Conservation (phyloP, 2,329 filamentous ascomycete species). For the Colletotrichum melonis region DNA sequence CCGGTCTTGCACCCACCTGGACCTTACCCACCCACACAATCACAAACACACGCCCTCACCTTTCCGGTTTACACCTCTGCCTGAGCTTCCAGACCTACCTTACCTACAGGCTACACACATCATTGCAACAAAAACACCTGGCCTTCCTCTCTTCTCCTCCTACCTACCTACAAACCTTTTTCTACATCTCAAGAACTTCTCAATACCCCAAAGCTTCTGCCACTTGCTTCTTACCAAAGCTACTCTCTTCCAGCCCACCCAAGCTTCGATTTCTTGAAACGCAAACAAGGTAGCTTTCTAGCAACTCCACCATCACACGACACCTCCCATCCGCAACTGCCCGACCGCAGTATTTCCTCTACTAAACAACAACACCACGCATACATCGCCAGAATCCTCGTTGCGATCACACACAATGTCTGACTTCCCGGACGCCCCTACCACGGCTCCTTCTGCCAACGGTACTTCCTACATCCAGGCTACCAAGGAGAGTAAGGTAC, state of each 20-base stretch:
- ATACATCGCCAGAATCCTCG: conserved; percentile 35
- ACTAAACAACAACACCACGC: conserved; percentile 38
- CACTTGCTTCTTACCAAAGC: conserved; percentile 2
- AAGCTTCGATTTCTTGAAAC: conserved; percentile 31
- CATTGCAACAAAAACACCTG: conserved; percentile 28
- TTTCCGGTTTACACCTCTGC: conserved; percentile 24
- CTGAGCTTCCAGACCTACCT: conserved; percentile 16
- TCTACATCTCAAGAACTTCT: conserved; percentile 7
- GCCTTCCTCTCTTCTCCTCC: conserved; percentile 14
- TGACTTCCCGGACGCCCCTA: conserved; percentile 49
- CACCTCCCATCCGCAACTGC: conserved; percentile 2
- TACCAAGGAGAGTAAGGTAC: conserved; percentile 66
- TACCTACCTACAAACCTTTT: background rate
- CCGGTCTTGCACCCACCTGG: background rate
- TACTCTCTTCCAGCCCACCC: background rate
- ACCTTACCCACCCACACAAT: conserved; percentile 1
- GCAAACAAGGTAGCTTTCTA: conserved; percentile 24
- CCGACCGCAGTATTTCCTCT: conserved; percentile 18
- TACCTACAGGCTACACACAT: background rate
- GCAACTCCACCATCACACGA: conserved; percentile 32
- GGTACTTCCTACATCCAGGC: conserved; percentile 57
- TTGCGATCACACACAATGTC: conserved; percentile 50
- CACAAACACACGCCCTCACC: conserved; percentile 11
- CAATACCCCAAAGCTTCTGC: background rate
- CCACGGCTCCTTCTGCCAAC: conserved; percentile 53